phyloP scores from a whole-genome alignment of 169 alveolate genomes.

The Plasmodium knowlesi region DNA sequence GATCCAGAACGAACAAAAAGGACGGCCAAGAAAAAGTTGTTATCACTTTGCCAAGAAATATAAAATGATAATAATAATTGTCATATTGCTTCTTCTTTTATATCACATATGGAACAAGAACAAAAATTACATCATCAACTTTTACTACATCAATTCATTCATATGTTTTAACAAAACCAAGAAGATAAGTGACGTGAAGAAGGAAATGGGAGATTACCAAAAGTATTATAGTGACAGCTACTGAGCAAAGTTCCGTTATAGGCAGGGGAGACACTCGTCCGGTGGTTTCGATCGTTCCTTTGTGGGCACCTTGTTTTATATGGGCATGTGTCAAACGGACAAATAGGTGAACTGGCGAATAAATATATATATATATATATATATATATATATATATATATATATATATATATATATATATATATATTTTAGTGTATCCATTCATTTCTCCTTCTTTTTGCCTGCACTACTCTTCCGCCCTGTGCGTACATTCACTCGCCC shows the following conservation, averaged over 20 bases:
- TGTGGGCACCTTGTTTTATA: background rate
- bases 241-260: background rate
- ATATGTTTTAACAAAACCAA: conserved; percentile 63
- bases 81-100: conserved; percentile 58
- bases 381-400: too few relatives aligned
- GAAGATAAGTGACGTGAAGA: conserved; percentile 35
- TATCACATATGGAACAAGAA: conserved; percentile 75
- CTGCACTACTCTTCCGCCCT: background rate
- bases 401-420: too few relatives aligned
- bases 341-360: background rate
- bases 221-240: conserved; percentile 49
- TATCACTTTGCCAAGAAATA: background rate
- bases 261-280: background rate
- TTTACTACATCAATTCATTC: conserved; percentile 61
- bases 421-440: background rate
- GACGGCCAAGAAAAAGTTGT: background rate
- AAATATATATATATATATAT: too few relatives aligned
- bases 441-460: background rate
- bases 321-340: background rate
- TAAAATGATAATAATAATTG: conserved; percentile 68
- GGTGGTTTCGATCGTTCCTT: background rate
- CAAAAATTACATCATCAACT: conserved; percentile 66
- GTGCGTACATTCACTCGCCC: background rate
- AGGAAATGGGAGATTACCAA: conserved; percentile 60
- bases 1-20: background rate